phyloP scores from a whole-genome alignment of 495 filamentous ascomycete species.

The Lentithecium fluviatile region DNA sequence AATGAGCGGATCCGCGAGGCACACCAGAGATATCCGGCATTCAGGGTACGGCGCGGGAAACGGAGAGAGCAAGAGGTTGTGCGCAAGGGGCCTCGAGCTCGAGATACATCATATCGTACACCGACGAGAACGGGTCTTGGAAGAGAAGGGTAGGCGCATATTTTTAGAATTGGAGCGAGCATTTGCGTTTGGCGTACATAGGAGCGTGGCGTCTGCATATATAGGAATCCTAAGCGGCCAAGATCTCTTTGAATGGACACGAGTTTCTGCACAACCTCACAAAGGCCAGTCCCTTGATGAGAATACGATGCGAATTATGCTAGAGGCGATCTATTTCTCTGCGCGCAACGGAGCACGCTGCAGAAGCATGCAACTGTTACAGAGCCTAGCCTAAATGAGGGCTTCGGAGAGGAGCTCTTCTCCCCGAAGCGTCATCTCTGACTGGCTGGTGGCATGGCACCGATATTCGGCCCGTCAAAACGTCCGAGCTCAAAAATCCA shows the following conservation, averaged over 20 bases:
- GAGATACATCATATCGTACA: too few relatives aligned
- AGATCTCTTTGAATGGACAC: not conserved
- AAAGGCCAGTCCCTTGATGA: not conserved
- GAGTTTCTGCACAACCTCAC: slow-evolving; percentile 5
- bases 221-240: not conserved
- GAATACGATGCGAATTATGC: not conserved
- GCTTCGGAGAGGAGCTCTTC: not conserved
- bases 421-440: not conserved
- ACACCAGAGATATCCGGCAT: not conserved
- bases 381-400: not conserved
- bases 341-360: not conserved
- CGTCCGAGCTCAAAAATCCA: slow-evolving; percentile 6
- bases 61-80: too few relatives aligned
- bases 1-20: slow-evolving; percentile 28
- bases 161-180: slow-evolving; percentile 14
- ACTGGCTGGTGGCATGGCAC: not conserved
- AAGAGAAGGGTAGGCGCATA: not conserved
- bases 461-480: slow-evolving; percentile 5
- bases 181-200: slow-evolving; percentile 26
- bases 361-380: not conserved
- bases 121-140: too few relatives aligned
- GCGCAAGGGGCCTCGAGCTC: too few relatives aligned
- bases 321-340: not conserved
- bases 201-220: slow-evolving; percentile 23
- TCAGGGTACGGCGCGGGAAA: too few relatives aligned